These are phyloP conservation scores for Gilbertella persicaria DNA, from an alignment of 371 early-diverging fungal species.

Conservation along the genomic window DNA sequence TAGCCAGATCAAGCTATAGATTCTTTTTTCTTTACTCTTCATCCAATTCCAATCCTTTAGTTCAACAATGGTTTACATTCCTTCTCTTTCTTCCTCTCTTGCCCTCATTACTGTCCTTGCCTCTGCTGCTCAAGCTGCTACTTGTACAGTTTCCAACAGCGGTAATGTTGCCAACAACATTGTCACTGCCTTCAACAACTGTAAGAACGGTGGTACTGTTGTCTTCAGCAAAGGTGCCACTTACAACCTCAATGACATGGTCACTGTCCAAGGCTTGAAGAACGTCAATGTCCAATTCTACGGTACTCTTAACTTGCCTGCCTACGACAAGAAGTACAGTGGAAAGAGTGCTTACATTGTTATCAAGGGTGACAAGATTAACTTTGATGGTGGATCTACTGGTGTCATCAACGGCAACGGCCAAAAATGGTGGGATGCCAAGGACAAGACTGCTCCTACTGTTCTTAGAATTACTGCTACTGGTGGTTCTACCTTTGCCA, in stretches of 20 bases:
- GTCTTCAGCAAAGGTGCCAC: constrained; percentile 26
- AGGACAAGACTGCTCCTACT: constrained; percentile 32
- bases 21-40: too few relatives aligned
- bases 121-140: constrained; percentile 22
- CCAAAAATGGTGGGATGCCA: constrained; percentile 37
- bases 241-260: constrained; percentile 28
- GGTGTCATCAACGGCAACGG: constrained; percentile 30
- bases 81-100: constrained; percentile 5
- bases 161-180: constrained; percentile 31
- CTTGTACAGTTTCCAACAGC: constrained; percentile 25
- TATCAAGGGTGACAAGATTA: constrained; percentile 30
- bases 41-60: constrained; percentile 6
- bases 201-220: constrained; percentile 39
- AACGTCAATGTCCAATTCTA: constrained; percentile 30
- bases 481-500: constrained; percentile 26
- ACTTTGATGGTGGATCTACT: constrained; percentile 22
- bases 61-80: not conserved
- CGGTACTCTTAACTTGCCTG: constrained; percentile 29
- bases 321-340: constrained; percentile 21
- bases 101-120: constrained; percentile 7
- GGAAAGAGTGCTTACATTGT: constrained; percentile 28
- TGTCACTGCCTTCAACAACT: constrained; percentile 26
- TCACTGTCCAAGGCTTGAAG: constrained; percentile 20
- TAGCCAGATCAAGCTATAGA: too few relatives aligned
- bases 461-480: constrained; percentile 32